Conservation (phyloP, 805 yeast species). For the Nakazawaea sp. region DNA sequence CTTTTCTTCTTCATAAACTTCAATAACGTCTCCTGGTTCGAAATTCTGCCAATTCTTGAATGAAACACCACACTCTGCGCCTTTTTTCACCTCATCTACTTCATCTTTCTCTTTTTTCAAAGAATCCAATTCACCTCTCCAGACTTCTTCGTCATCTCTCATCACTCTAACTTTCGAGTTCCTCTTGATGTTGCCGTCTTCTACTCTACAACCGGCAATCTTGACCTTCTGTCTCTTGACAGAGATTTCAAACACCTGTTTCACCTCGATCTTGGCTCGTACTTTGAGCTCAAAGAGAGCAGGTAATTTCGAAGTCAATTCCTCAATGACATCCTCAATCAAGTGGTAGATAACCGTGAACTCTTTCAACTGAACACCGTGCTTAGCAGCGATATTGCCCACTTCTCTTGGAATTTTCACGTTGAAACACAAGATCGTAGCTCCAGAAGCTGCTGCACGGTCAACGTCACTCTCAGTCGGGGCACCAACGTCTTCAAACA, state of each 20-base stretch:
- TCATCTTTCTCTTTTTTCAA: slow-evolving; percentile 81
- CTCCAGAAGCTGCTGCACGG: slow-evolving; percentile 63
- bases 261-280: slow-evolving; percentile 59
- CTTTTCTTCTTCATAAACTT: slow-evolving; percentile 61
- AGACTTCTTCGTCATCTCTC: slow-evolving; percentile 23
- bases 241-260: slow-evolving; percentile 66
- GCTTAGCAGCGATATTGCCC: slow-evolving; percentile 45
- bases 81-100: slow-evolving; percentile 69
- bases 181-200: slow-evolving; percentile 59
- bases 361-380: slow-evolving; percentile 50
- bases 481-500: slow-evolving; percentile 73
- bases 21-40: slow-evolving; percentile 68
- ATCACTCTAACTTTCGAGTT: slow-evolving; percentile 35
- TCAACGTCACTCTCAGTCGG: slow-evolving; percentile 63
- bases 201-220: slow-evolving; percentile 86
- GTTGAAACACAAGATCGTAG: slow-evolving; percentile 76
- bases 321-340: slow-evolving; percentile 73
- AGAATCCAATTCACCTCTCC: slow-evolving; percentile 45
- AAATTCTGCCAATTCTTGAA: slow-evolving; percentile 63
- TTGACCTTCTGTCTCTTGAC: slow-evolving; percentile 46
- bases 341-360: slow-evolving; percentile 83
- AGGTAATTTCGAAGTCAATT: slow-evolving; percentile 50
- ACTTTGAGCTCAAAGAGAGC: slow-evolving; percentile 64
- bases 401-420: slow-evolving; percentile 61
- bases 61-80: slow-evolving; percentile 84